Base-by-base conservation (phyloP, 2,329 filamentous ascomycete species). In the Cladosporium sp. region DNA sequence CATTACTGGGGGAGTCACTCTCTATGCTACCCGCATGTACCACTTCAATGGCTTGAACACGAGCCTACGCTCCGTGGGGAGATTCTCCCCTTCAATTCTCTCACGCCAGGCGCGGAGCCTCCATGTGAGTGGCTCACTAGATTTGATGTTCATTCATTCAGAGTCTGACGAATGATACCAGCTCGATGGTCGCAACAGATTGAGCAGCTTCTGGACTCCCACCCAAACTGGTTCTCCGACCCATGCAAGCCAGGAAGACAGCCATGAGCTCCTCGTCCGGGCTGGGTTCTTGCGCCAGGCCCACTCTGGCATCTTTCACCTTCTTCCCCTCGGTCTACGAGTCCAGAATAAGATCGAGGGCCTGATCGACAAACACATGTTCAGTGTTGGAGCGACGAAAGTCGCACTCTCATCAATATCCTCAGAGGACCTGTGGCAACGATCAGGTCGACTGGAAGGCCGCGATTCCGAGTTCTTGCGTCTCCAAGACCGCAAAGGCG, bases 281-380 rank as follows among this genome's bases (percentile, higher is more conserved):
- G 72, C 68, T 32, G 75, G 75, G 40, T 77, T 73, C 55, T 58
- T 77, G 8, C 70, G 75, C 41, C 62, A 90, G 83, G 85, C 89
- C 16, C 87, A 95, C 66, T 83, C 91, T 7, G 93, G 93, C 28
- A 83, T 97, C 34, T 98, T 96, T 63, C 93, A 98, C 64, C 78
- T 95, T 65, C 77, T 98, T 1, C 93, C 93, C 0, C 73, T 98
- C 0, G 93, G 93, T 0, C 77, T 89, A 31, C 81, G 89, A 28
- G 89, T 97, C 0, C 90, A 95, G 63, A 81, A 89, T 48, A 98
- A 97, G 69, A 75, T 97, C 31, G 90, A 96, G 65, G 73, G 73
- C 9, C 73, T 97, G 9, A 86, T 98, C 60, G 91, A 96, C 66
- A 88, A 86, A 65, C 84, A 96, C 66, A 98, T 98, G 93, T 75